These are phyloP conservation scores for Aspergillus aculeatinus DNA, from an alignment of 2,329 filamentous ascomycete genomes.

Conservation along the genomic window DNA sequence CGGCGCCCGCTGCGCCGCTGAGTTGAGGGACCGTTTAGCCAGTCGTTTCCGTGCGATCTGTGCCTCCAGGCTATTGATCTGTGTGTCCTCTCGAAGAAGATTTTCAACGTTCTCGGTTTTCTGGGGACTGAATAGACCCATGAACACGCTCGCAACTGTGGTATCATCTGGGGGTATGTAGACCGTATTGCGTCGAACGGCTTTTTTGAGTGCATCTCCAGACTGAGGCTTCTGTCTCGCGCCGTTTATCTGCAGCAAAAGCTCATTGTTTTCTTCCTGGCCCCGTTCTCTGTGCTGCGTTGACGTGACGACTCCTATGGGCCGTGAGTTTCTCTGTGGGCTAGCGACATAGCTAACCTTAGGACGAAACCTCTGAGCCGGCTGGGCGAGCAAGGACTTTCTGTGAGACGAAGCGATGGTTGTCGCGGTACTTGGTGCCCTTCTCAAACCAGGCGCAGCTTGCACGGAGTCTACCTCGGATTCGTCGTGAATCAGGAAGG, in stretches of 20 bases:
- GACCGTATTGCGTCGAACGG: slow-evolving; percentile 39
- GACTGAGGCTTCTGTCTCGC: slow-evolving; percentile 2
- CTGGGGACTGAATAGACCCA: slow-evolving; percentile 45
- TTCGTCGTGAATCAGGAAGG: slow-evolving; percentile 44
- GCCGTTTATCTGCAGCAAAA: slow-evolving; percentile 17
- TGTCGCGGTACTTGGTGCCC: slow-evolving; percentile 17
- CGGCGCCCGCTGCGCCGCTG: slow-evolving; percentile 42
- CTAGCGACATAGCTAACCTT: slow-evolving; percentile 30
- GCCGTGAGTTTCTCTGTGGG: slow-evolving; percentile 17
- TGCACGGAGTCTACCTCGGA: slow-evolving; percentile 14
- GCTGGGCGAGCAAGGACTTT: slow-evolving; percentile 40
- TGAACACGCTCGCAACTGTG: slow-evolving; percentile 44
- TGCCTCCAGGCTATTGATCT: slow-evolving; percentile 35
- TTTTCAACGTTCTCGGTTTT: slow-evolving; percentile 25
- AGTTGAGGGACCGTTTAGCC: slow-evolving; percentile 23
- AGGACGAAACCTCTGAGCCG: slow-evolving; percentile 42
- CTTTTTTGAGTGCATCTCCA: slow-evolving; percentile 28
- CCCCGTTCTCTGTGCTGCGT: slow-evolving; percentile 10
- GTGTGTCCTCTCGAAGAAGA: slow-evolving; percentile 17
- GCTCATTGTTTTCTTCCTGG: slow-evolving; percentile 17
- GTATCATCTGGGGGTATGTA: slow-evolving; percentile 46
- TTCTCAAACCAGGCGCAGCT: slow-evolving; percentile 17
- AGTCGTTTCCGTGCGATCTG: slow-evolving; percentile 35
- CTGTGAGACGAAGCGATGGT: slow-evolving; percentile 21
- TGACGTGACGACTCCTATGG: slow-evolving; percentile 10